Percentiles rank a stretch among this genome's conserved stretches.
Conservation (phyloP, 2,329 filamentous ascomycete genomes). For the Stromatinia cepivora region DNA sequence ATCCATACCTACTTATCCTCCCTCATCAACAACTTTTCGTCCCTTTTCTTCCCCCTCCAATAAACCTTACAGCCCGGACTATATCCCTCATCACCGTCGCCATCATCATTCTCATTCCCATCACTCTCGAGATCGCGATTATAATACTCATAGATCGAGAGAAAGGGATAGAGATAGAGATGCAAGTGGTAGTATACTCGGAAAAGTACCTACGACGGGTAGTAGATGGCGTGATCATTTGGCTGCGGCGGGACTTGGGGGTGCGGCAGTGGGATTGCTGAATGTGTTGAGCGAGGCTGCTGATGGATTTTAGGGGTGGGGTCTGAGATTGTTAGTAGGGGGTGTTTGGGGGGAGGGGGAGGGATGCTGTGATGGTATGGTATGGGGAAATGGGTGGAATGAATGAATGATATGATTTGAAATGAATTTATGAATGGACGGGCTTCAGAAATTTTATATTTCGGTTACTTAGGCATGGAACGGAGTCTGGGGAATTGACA, state of each 20-base stretch:
- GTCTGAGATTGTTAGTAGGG: background rate
- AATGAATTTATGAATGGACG: too few species aligned
- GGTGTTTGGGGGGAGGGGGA: too few species aligned
- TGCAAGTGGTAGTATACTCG: background rate
- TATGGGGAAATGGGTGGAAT: too few species aligned
- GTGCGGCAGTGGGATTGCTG: conserved; percentile 59
- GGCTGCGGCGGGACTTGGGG: conserved; percentile 59
- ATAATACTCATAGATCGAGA: conserved; percentile 22
- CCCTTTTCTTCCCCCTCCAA: background rate
- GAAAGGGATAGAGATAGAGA: conserved; percentile 13
- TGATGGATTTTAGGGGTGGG: conserved; percentile 28
- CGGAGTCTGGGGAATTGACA: too few species aligned
- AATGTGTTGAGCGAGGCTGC: conserved; percentile 60
- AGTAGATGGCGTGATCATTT: conserved; percentile 55
- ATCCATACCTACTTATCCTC: background rate
- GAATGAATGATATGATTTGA: too few species aligned
- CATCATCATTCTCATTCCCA: background rate
- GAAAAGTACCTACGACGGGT: conserved; percentile 35
- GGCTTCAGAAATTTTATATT: too few species aligned
- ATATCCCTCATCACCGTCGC: background rate
- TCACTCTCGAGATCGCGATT: background rate
- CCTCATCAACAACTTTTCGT: background rate
- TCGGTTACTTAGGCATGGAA: too few species aligned
- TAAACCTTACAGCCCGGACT: background rate
- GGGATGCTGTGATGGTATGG: too few species aligned